phyloP scores from a whole-genome alignment of 768 basidiomycete species.

The Auriculariales sp. region DNA sequence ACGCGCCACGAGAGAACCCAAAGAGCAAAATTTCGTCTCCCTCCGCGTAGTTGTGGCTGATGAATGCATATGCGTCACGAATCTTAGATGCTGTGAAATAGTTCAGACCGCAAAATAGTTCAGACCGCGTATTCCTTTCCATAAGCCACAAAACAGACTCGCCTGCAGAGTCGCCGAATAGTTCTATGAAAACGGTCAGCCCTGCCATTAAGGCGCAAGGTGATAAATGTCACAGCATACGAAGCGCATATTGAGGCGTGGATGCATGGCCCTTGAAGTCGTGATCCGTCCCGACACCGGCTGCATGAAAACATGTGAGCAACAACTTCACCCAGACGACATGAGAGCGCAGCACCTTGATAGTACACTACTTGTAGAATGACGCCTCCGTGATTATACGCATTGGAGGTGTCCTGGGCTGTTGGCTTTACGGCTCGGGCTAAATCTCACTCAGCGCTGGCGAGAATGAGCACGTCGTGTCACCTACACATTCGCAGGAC shows the following conservation, averaged over 20 bases:
- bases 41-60: constrained; percentile 7
- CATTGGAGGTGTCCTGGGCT: background rate
- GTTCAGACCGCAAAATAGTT: background rate
- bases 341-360: background rate
- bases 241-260: background rate
- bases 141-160: background rate
- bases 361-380: background rate
- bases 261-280: background rate
- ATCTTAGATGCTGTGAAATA: background rate
- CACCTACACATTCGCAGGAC: background rate
- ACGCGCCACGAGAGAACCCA: constrained; percentile 11
- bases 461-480: background rate
- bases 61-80: constrained; percentile 8
- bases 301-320: background rate
- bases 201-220: background rate
- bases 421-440: background rate
- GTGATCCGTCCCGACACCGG: background rate
- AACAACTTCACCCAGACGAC: background rate
- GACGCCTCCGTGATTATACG: no score
- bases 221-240: background rate
- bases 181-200: background rate
- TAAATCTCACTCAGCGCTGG: background rate
- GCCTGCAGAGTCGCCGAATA: background rate
- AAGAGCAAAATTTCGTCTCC: constrained; percentile 8
- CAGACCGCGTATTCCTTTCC: background rate